These are phyloP conservation scores for Pseudogymnoascus sp. DNA, from an alignment of 2,329 filamentous ascomycete species.

Conservation along the genomic window DNA sequence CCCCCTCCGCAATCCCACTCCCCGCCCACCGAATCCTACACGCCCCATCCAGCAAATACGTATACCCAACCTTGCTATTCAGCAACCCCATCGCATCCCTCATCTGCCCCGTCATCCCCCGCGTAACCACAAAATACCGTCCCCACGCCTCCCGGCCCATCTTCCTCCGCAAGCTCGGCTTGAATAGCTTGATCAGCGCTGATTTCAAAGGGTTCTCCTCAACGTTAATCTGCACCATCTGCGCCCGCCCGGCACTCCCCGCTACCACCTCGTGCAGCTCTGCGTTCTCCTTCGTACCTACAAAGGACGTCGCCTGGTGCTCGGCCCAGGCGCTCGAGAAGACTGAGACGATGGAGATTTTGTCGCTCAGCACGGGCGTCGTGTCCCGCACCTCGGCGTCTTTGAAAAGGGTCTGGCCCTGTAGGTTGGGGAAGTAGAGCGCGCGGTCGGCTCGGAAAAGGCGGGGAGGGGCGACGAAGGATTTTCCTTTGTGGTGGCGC, in stretches of 20 bases:
- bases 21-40: constrained; percentile 94
- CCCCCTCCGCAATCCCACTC: constrained; percentile 59
- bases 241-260: constrained; percentile 47
- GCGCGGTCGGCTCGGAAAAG: constrained; percentile 76
- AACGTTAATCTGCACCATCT: constrained; percentile 80
- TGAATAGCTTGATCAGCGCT: constrained; percentile 50
- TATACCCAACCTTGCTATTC: constrained; percentile 80
- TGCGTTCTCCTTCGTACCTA: constrained; percentile 58
- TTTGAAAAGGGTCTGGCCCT: constrained; percentile 67
- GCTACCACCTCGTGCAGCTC: constrained; percentile 58
- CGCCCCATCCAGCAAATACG: constrained; percentile 80
- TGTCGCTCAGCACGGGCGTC: constrained; percentile 65
- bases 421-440: constrained; percentile 89
- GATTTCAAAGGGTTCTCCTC: constrained; percentile 71
- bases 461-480: constrained; percentile 77
- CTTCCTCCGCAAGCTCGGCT: constrained; percentile 43
- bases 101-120: constrained; percentile 53
- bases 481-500: constrained; percentile 77
- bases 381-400: constrained; percentile 55
- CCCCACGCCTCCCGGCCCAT: constrained; percentile 48
- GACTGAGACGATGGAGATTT: constrained; percentile 70
- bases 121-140: constrained; percentile 54
- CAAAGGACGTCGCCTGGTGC: constrained; percentile 68
- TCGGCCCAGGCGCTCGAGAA: constrained; percentile 84
- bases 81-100: constrained; percentile 61